Evolutionary conservation across 495 filamentous ascomycete species (phyloP).

Genomic region (Penicillium maclennaniae): DNA sequence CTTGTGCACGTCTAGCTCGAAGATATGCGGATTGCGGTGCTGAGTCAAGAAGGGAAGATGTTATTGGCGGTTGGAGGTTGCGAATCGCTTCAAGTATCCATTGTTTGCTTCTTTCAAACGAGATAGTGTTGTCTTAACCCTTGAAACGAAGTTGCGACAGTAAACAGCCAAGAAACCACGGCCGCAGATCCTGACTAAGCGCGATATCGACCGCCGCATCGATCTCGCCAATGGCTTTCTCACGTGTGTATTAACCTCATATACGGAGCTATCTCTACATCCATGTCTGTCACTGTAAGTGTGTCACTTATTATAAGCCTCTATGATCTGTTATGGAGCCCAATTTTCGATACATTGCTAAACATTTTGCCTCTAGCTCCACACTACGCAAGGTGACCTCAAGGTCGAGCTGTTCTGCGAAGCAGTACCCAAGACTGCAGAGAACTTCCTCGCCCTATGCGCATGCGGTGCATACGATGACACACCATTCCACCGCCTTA

Average conservation of each 20-base stretch:
- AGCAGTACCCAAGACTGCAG: slow-evolving; percentile 83
- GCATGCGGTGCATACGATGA: slow-evolving; percentile 81
- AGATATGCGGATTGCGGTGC: not conserved
- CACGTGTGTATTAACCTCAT: not conserved
- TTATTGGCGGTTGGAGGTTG: not conserved
- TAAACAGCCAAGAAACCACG: slow-evolving; percentile 5
- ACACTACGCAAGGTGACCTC: slow-evolving; percentile 85
- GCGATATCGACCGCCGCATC: slow-evolving; percentile 9
- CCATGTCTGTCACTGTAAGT: slow-evolving; percentile 38
- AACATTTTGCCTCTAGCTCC: slow-evolving; percentile 60
- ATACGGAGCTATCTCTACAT: not conserved
- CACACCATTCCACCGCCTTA: slow-evolving; percentile 88
- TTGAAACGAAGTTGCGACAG: not conserved
- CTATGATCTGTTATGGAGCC: not conserved
- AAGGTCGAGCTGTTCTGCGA: slow-evolving; percentile 98
- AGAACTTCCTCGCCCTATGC: slow-evolving; percentile 97
- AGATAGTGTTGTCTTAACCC: not conserved
- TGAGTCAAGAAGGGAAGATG: not conserved
- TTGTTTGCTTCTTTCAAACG: not conserved
- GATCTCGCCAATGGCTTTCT: not conserved
- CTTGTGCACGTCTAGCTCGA: not conserved
- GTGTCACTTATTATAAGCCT: not conserved
- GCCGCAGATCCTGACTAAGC: slow-evolving; percentile 24
- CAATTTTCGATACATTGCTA: not conserved
- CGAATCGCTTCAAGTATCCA: not conserved